Evolutionary conservation across 2,329 filamentous ascomycete genomes (phyloP), one percentile per base, ranked within the genome.

Genomic region (Neofusicoccum sp.): DNA sequence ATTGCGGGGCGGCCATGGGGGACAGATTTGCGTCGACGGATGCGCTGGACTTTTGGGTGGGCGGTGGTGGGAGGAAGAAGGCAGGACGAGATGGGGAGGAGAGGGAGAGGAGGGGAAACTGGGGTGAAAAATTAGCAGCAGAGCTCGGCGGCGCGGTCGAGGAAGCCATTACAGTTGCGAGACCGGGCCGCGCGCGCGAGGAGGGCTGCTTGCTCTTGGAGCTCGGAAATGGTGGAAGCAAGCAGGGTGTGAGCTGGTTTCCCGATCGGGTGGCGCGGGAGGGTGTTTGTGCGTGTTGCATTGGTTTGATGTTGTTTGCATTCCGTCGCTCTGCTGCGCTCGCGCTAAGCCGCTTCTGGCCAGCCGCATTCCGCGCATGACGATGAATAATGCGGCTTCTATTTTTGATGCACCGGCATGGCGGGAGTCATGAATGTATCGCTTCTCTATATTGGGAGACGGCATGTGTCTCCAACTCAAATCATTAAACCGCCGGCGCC

Each of bases 251-350:
- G 36, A 56, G 37, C 52, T 56, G 16, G 33, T 39, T 39, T 39
- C 37, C 37, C 37, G 37, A 39, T 39, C 37, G 37, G 37, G 37
- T 14, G 11, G 37, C 37, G 37, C 14, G 37, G 11, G 37, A 39
- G 11, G 22, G 37, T 39, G 37, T 39, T 39, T 39, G 37, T 11
- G 37, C 28, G 31, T 34, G 7, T 37, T 36, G 16, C n/a, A 31
- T 22, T 54, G 39, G 49, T 54, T 54, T 54, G 49, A 47, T 54
- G 22, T 29, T 34, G 49, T 54, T 54, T 54, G 49, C 49, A 54
- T 54, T 54, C 49, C 49, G 36, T 16, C 16, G 16, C 4, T 11
- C 31, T 7, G 31, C 14, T 12, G 34, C 49, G 16, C 16, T 2
- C 2, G 22, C 2, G 9, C 49, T 54, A 54, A 36, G 7, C 49